A percentile compares a stretch with the other conserved stretches of the same genome.
phyloP scores from a whole-genome alignment of 306 rosid genomes.

The Trifolium pratense region DNA sequence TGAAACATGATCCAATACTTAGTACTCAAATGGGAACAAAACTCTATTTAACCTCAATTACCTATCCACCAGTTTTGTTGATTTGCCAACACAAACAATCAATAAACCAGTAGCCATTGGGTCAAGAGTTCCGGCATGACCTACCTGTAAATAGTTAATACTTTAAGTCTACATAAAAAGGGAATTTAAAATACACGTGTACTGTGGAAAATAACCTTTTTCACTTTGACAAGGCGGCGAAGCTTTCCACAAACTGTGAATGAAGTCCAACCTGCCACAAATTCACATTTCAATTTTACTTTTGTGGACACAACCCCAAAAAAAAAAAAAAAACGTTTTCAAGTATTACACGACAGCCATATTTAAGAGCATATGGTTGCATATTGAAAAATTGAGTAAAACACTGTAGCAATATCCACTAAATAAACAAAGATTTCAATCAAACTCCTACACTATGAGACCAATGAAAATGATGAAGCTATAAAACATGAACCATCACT shows the following conservation, averaged over 20 bases:
- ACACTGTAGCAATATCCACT: slow-evolving; percentile 7
- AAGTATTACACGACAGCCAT: neutral
- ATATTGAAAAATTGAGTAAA: slow-evolving; percentile 17
- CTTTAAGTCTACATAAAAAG: slow-evolving; percentile 24
- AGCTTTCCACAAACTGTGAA: slow-evolving; percentile 96
- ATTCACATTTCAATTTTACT: slow-evolving; percentile 29
- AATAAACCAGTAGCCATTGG: slow-evolving; percentile 99
- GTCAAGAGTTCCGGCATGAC: slow-evolving; percentile 98
- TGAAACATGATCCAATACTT: slow-evolving; percentile 22
- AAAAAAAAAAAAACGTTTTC: slow-evolving; percentile 13
- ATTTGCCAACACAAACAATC: slow-evolving; percentile 95
- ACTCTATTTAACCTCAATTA: slow-evolving; percentile 32
- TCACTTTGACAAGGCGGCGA: slow-evolving; percentile 91
- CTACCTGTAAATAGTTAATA: slow-evolving; percentile 69
- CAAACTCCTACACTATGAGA: neutral
- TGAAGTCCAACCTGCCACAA: slow-evolving; percentile 90
- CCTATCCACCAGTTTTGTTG: slow-evolving; percentile 89
- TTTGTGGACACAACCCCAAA: neutral
- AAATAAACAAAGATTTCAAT: slow-evolving; percentile 25
- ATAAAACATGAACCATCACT: slow-evolving; percentile 19
- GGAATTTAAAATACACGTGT: neutral
- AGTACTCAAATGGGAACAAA: slow-evolving; percentile 33
- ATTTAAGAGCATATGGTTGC: slow-evolving; percentile 7
- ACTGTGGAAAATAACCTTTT: slow-evolving; percentile 62
- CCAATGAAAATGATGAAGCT: neutral